Base-by-base conservation (phyloP, 345 rosid species). In the Litchi chinensis region DNA sequence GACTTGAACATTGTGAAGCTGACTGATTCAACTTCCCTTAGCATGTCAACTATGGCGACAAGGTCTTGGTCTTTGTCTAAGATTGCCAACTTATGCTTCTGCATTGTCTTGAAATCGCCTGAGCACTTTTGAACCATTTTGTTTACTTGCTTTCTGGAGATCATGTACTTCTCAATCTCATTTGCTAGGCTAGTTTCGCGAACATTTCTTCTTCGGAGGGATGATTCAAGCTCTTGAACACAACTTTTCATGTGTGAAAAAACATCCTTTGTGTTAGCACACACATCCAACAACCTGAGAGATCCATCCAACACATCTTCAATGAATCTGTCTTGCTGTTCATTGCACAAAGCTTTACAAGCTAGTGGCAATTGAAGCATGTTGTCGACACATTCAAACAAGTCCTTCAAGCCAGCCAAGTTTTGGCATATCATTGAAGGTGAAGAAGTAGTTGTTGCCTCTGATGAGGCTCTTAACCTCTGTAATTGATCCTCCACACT, bases 401-500 rank as follows among this genome's bases (percentile, higher is more conserved):
- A 63, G 24, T 82, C 71, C 19, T 59, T 32, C 18, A 82, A 77
- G 56, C 40, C 59, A 41, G 65, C 50, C 41, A 82, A 65, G 41
- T 50, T 66, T 68, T 76, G 69, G 62, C 77, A 40, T 4, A 66
- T 44, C 4, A 54, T 16, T 50, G 37, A 52, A 7, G 84, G 70
- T 22, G 85, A 41, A n/a, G 56, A 21, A 68, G 70, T 7, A 66
- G 28, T 10, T 68, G 56, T 24, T 16, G 18, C 79, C 62, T 84
- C 81, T 21, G 74, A 79, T 32, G 79, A 81, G 44, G 74, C 72
- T 60, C 77, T 80, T 52, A 83, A 67, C 65, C 82, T 70, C 5
- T 44, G 21, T 48, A 83, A 74, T 7, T 77, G 83, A 41, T 68
- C 82, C 70, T 75, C 79, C 13, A 83, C 77, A 5, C 12, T 54